phyloP scores from a whole-genome alignment of 805 yeast species.

The Nematodospora valgi region DNA sequence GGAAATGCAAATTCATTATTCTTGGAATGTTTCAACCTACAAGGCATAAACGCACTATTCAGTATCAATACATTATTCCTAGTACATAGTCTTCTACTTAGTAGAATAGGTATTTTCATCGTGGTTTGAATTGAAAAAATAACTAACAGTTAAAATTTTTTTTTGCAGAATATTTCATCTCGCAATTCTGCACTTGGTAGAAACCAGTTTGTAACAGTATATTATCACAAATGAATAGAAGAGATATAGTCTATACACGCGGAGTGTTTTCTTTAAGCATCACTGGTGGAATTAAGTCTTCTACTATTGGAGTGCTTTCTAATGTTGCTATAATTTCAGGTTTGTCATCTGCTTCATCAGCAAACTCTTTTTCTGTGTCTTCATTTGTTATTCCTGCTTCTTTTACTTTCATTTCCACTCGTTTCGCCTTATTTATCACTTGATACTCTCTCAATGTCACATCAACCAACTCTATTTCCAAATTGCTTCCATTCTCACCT shows the following conservation, averaged over 20 bases:
- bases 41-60: too few relatives aligned
- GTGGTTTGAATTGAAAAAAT: too few relatives aligned
- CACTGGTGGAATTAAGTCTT: conserved; percentile 3
- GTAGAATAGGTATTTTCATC: too few relatives aligned
- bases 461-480: conserved; percentile 10
- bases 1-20: too few relatives aligned
- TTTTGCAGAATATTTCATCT: too few relatives aligned
- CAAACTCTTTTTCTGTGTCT: not conserved
- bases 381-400: not conserved
- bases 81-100: too few relatives aligned
- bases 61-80: too few relatives aligned
- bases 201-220: too few relatives aligned
- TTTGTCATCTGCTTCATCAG: not conserved
- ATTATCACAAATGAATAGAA: too few relatives aligned
- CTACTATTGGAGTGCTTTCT: conserved; percentile 4
- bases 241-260: not conserved
- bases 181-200: too few relatives aligned
- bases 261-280: not conserved
- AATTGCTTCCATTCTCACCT: conserved; percentile 14
- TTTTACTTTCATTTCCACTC: not conserved
- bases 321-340: not conserved
- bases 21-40: too few relatives aligned
- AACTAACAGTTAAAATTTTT: too few relatives aligned
- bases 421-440: conserved; percentile 2
- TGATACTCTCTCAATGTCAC: conserved; percentile 9